Percentiles rank a stretch among this genome's conserved stretches.
Conservation (phyloP, 805 yeast species). For the Sugiyamaella valdiviana region DNA sequence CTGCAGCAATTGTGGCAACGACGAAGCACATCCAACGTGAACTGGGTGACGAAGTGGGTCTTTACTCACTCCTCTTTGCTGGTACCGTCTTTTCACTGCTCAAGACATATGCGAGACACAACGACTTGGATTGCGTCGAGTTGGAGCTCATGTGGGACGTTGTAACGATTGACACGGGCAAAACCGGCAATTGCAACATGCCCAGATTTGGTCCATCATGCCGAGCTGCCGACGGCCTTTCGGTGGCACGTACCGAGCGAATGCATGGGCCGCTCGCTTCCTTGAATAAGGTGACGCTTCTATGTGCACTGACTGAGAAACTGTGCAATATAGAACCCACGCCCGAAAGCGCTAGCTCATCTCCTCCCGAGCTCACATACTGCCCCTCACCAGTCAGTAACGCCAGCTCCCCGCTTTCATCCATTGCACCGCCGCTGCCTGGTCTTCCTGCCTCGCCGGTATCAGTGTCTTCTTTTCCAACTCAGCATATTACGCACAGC, state of each 20-base stretch:
- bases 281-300: background rate
- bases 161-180: conserved; percentile 30
- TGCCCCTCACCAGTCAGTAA: background rate
- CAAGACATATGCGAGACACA: conserved; percentile 25
- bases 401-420: background rate
- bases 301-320: background rate
- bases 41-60: conserved; percentile 27
- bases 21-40: conserved; percentile 25
- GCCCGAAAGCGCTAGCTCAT: background rate
- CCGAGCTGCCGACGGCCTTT: background rate
- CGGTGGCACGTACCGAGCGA: background rate
- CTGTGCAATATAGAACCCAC: background rate
- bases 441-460: background rate
- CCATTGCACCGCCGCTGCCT: background rate
- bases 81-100: conserved; percentile 27
- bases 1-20: conserved; percentile 27
- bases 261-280: background rate
- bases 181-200: conserved; percentile 1
- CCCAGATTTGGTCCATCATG: background rate
- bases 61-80: conserved; percentile 27
- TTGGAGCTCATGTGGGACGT: conserved; percentile 31
- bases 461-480: conserved; percentile 14
- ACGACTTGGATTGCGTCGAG: conserved; percentile 19
- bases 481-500: conserved; percentile 22
- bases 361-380: background rate